These are phyloP conservation scores for Chytriomyces hyalinus DNA, from an alignment of 192 early-diverging fungal species.

Conservation along the genomic window DNA sequence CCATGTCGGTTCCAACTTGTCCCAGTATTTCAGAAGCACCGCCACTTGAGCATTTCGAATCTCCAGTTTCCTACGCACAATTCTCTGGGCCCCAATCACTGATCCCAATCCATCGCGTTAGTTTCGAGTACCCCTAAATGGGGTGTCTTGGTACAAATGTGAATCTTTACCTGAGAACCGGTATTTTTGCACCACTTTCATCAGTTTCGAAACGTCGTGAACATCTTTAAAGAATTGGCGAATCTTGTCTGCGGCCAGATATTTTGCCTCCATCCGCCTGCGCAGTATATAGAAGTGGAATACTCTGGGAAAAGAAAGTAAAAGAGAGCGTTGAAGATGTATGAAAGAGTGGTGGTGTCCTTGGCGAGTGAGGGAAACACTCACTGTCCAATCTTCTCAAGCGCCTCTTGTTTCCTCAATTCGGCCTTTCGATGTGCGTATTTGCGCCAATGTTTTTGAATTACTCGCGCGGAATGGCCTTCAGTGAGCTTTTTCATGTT, in stretches of 20 bases:
- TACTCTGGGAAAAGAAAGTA: slow-evolving; percentile 35
- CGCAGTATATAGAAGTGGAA: slow-evolving; percentile 48
- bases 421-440: slow-evolving; percentile 34
- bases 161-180: slow-evolving; percentile 54
- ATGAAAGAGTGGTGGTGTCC: background rate
- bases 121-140: too few species aligned
- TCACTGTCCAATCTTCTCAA: slow-evolving; percentile 51
- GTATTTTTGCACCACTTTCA: slow-evolving; percentile 67
- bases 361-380: slow-evolving; percentile 9
- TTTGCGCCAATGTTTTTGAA: slow-evolving; percentile 46
- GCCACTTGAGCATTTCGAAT: slow-evolving; percentile 46
- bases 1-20: slow-evolving; percentile 54
- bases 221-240: slow-evolving; percentile 62
- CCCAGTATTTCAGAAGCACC: slow-evolving; percentile 53
- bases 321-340: slow-evolving; percentile 4
- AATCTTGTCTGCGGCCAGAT: slow-evolving; percentile 49
- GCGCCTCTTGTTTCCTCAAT: slow-evolving; percentile 30
- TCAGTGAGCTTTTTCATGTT: slow-evolving; percentile 9
- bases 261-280: slow-evolving; percentile 41
- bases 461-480: slow-evolving; percentile 44
- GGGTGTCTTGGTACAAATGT: too few species aligned
- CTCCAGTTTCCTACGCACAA: slow-evolving; percentile 28
- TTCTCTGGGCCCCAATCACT: slow-evolving; percentile 58
- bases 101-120: background rate
- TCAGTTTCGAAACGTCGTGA: slow-evolving; percentile 59